Conservation (phyloP, 805 yeast genomes). For the Saccharomycopsis sp. region DNA sequence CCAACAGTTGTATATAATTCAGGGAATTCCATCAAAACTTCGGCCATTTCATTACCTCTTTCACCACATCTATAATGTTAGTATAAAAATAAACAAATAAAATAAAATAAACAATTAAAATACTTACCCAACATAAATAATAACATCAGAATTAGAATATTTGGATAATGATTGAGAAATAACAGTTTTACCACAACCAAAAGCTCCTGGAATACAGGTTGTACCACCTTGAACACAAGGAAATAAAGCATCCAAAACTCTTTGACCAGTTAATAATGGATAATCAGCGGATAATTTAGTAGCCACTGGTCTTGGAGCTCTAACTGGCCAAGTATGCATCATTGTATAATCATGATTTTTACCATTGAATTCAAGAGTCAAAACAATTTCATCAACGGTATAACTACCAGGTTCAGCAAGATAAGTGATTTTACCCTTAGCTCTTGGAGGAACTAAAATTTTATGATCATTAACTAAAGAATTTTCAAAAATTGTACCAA, state of each 20-base stretch:
- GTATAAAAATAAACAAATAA: constrained; percentile 3
- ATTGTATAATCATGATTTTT: constrained; percentile 68
- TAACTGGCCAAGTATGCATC: constrained; percentile 99
- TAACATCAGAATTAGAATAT: constrained; percentile 94
- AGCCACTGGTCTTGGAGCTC: constrained; percentile 98
- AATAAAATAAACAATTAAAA: constrained; percentile 1
- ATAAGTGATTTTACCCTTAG: constrained; percentile 91
- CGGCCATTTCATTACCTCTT: constrained; percentile 99
- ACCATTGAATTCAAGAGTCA: constrained; percentile 95
- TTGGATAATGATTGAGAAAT: constrained; percentile 96
- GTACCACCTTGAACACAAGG: constrained; percentile 99
- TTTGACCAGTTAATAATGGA: constrained; percentile 96
- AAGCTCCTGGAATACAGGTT: constrained; percentile 99
- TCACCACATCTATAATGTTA: constrained; percentile 68
- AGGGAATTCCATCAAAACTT: constrained; percentile 99
- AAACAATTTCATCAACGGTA: constrained; percentile 76
- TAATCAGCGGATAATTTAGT: constrained; percentile 88
- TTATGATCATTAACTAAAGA: constrained; percentile 88
- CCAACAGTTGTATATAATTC: constrained; percentile 84
- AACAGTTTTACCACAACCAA: constrained; percentile 98
- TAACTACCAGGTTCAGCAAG: constrained; percentile 88
- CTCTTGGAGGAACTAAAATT: constrained; percentile 94
- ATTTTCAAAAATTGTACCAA: constrained; percentile 89
- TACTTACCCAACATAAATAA: constrained; percentile 80
- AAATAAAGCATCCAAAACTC: constrained; percentile 94